Percentiles rank a stretch among this genome's conserved stretches.
Evolutionary conservation across 768 basidiomycete genomes (phyloP).

Genomic region (Suillus plorans): DNA sequence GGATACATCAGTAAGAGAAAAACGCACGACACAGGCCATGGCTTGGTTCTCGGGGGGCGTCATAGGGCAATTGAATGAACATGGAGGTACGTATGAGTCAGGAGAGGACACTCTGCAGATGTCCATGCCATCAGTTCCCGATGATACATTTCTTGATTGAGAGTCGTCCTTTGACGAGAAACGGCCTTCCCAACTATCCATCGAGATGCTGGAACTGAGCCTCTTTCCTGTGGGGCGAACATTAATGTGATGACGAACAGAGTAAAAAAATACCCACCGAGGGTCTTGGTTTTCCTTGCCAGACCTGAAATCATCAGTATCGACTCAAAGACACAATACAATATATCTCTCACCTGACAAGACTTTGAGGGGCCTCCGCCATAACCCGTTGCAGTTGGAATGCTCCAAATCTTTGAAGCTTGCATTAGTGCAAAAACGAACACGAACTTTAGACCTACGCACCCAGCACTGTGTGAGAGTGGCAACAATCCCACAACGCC

Average conservation of each 20-base stretch:
- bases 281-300: background rate
- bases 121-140: background rate
- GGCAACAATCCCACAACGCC: constrained; percentile 31
- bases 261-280: background rate
- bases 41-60: constrained; percentile 1
- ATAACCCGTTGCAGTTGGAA: constrained; percentile 21
- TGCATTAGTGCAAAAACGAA: background rate
- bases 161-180: background rate
- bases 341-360: background rate
- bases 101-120: constrained; percentile 11
- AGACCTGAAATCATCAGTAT: background rate
- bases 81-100: constrained; percentile 17
- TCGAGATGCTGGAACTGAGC: background rate
- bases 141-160: background rate
- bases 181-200: background rate
- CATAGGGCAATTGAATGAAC: constrained; percentile 23
- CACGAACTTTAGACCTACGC: background rate
- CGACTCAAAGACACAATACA: no score
- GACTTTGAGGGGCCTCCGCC: background rate
- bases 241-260: background rate
- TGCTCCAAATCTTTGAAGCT: constrained; percentile 26
- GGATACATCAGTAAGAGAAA: background rate
- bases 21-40: constrained; percentile 23
- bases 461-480: constrained; percentile 30
- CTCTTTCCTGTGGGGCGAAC: background rate